These are phyloP conservation scores for Crepidotus variabilis DNA, from an alignment of 768 basidiomycete genomes.

Conservation along the genomic window DNA sequence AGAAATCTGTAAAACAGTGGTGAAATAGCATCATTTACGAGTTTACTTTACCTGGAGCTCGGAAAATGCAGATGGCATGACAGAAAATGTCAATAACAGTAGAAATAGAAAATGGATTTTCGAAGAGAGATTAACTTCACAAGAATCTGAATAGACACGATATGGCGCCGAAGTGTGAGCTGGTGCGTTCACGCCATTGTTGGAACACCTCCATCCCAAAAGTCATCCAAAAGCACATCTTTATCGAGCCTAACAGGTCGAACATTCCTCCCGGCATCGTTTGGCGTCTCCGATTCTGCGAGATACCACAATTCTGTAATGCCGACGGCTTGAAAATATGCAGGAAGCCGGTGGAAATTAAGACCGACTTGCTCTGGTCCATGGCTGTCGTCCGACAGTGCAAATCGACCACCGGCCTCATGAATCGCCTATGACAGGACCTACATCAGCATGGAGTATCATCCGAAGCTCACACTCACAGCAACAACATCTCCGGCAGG, in stretches of 20 bases:
- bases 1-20: no score
- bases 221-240: slow-evolving; percentile 55
- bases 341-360: slow-evolving; percentile 66
- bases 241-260: slow-evolving; percentile 42
- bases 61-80: no score
- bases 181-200: background rate
- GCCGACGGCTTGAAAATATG: slow-evolving; percentile 61
- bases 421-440: slow-evolving; percentile 56
- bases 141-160: background rate
- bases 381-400: slow-evolving; percentile 95
- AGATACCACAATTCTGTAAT: slow-evolving; percentile 69
- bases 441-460: background rate
- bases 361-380: slow-evolving; percentile 84
- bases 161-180: background rate
- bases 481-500: slow-evolving; percentile 75
- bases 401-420: slow-evolving; percentile 65
- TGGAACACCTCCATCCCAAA: slow-evolving; percentile 38
- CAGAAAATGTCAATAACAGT: no score
- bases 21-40: no score
- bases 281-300: slow-evolving; percentile 32
- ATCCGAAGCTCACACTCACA: slow-evolving; percentile 35
- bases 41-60: no score
- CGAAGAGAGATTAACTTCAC: no score
- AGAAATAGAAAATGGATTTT: no score
- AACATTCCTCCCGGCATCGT: slow-evolving; percentile 42